Conservation (phyloP, 495 filamentous ascomycete genomes). For the Xylaria nigripes region DNA sequence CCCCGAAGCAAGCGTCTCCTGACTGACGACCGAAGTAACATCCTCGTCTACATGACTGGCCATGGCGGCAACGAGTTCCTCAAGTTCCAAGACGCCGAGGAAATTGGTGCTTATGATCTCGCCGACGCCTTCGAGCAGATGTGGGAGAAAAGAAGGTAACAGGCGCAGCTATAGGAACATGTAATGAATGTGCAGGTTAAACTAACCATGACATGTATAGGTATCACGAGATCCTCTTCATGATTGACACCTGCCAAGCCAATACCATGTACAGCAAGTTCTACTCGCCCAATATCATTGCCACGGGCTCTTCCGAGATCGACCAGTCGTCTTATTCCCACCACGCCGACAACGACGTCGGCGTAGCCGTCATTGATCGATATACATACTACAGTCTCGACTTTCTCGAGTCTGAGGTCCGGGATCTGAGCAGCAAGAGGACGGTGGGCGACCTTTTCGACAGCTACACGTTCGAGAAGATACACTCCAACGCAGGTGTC, state of each 20-base stretch:
- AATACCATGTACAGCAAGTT: constrained; percentile 99
- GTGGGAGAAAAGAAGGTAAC: constrained; percentile 97
- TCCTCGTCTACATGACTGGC: constrained; percentile 97
- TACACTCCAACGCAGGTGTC: constrained; percentile 86
- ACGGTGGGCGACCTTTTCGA: constrained; percentile 92
- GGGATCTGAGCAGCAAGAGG: constrained; percentile 70
- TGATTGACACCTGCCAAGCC: constrained; percentile 99
- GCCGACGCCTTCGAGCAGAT: constrained; percentile 99
- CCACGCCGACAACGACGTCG: constrained; percentile 95
- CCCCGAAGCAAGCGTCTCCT: constrained; percentile 85
- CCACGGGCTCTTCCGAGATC: constrained; percentile 85
- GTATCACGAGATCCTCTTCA: constrained; percentile 94
- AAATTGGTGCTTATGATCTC: constrained; percentile 92
- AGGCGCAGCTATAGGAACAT: not conserved
- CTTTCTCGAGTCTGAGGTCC: constrained; percentile 86
- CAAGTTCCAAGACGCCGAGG: constrained; percentile 97
- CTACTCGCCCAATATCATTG: constrained; percentile 94
- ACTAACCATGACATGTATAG: constrained; percentile 24
- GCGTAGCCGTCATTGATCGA: constrained; percentile 94
- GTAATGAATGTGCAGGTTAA: not conserved
- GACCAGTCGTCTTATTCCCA: constrained; percentile 94
- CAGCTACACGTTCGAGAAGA: constrained; percentile 88
- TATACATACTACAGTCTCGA: constrained; percentile 99
- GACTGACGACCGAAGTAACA: constrained; percentile 90
- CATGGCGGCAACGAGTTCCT: constrained; percentile 98